Percentiles rank a stretch among this genome's conserved stretches.
phyloP scores from a whole-genome alignment of 345 rosid species.

The Gynandropsis gynandra region DNA sequence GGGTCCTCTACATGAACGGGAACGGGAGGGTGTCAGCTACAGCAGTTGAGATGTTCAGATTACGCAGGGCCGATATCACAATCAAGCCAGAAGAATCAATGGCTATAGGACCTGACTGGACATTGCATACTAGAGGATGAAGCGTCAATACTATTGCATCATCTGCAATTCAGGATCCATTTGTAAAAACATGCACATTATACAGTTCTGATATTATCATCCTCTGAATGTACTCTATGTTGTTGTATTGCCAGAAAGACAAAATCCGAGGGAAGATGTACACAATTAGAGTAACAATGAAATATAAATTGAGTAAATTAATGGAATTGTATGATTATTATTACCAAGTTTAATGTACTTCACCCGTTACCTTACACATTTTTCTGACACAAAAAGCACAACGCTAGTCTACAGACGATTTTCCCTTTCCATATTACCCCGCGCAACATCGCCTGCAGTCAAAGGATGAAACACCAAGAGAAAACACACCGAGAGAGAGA shows the following conservation, averaged over 20 bases:
- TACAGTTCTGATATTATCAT: too few relatives aligned
- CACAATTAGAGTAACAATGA: too few relatives aligned
- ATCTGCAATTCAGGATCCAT: too few relatives aligned
- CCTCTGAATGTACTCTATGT: too few relatives aligned
- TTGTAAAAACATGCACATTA: too few relatives aligned
- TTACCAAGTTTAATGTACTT: too few relatives aligned
- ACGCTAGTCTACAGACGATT: conserved; percentile 5
- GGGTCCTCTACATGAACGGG: conserved; percentile 38
- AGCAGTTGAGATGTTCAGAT: conserved; percentile 48
- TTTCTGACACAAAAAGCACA: background rate
- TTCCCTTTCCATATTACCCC: conserved; percentile 17
- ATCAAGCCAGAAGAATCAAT: conserved; percentile 41
- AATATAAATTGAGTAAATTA: too few relatives aligned
- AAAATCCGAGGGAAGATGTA: too few relatives aligned
- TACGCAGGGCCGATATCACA: conserved; percentile 38
- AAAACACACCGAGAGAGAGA: background rate
- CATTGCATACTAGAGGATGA: conserved; percentile 12
- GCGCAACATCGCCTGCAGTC: conserved; percentile 13
- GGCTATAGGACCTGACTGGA: conserved; percentile 52
- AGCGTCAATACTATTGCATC: background rate
- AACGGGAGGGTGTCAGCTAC: conserved; percentile 19
- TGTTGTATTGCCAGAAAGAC: too few relatives aligned
- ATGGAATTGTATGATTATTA: too few relatives aligned
- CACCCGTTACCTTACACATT: too few relatives aligned
- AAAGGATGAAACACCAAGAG: conserved; percentile 10